Evolutionary conservation across 2,329 filamentous ascomycete genomes (phyloP), one percentile per base, ranked within the genome.

Genomic region (Exophiala spinifera): DNA sequence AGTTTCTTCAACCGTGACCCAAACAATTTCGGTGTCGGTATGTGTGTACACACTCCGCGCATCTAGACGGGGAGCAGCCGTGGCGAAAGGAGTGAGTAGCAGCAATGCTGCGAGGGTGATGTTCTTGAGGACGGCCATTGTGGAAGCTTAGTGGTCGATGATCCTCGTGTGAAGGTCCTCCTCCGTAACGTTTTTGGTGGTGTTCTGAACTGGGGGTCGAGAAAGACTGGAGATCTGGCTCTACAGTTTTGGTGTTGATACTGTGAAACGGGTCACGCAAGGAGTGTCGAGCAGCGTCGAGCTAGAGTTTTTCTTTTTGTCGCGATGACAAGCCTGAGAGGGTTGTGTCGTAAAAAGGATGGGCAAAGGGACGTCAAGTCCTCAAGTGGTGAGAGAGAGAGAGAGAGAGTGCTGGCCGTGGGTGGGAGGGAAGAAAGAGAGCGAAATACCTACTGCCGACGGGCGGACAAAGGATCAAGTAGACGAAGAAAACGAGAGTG

Each of bases 41-140:
- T 58, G 49, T 37, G 55, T 61, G 23, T 51, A 49, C 43, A 59
- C 45, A 36, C 37, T 51, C 37, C 57, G 51, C 17, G 50, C 49
- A 21, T 45, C 45, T 19, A 45, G 49, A 46, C 57, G 46, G 14
- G 62, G 61, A 36, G 50, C 47, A 20, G 62, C 62, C 21, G 53
- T 39, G 39, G 52, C 49, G 7, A 58, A 49, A 49, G 59, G 53
- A 49, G 59, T 49, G 46, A 63, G 52, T 51, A 60, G 52, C 53
- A 60, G 59, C 45, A 56, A 55, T 20, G 61, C 61, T 21, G 55
- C 62, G 20, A 64, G 21, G 48, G 59, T n/a, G 36, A 63, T 49
- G 54, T 60, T 59, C 51, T 55, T 64, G 52, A 64, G 44, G 34
- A 52, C 46, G 48, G 57, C 53, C 62, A 64, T 64, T 59, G 50